Evolutionary conservation across 2,329 filamentous ascomycete genomes (phyloP), one percentile per base, ranked within the genome.

Genomic region (Colletotrichum musicola): DNA sequence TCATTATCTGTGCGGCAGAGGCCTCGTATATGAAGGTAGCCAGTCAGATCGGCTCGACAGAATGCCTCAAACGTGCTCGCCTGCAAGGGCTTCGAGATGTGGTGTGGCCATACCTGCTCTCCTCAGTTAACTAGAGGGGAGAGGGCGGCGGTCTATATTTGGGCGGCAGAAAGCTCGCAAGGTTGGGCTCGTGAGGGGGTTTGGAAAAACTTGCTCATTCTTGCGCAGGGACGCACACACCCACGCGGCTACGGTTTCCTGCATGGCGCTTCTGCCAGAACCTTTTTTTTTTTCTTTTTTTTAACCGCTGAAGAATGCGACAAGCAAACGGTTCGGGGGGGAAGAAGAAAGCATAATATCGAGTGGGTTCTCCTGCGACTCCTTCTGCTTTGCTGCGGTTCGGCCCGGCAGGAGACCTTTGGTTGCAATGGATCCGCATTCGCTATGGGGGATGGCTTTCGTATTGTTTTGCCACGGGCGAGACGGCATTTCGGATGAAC

Each of bases 161-260:
- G 30, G 30, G 30, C 54, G 20, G 22, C 22, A 25, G n/a, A n/a
- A n/a, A 2, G 22, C 22, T 42, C 42, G 16, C 13, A 10, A 25
- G 16, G 46, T 20, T 14, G 25, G 5, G 46, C 42, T 35, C 40
- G 59, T 27, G 49, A 35, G 38, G 57, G 56, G 46, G 38, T 47
- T 46, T 46, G 7, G 47, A 9, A 35, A 66, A 71, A 71, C 69
- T 71, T 71, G 69, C 69, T 71, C 69, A 69, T 69, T 59, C 65
- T 64, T 56, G 60, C 69, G 61, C 69, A 65, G 47, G n/a, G 5
- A 40, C 44, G 6, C 44, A n/a, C 14, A 16, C 44, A 47, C 44
- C 44, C 16, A 20, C 44, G n/a, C 44, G n/a, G 44, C n/a, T 5
- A 40, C 40, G 40, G n/a, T 49, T 49, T 49, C 12, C 46, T 49